Conservation (phyloP, 441 rosid species). For the Jatropha podagrica region DNA sequence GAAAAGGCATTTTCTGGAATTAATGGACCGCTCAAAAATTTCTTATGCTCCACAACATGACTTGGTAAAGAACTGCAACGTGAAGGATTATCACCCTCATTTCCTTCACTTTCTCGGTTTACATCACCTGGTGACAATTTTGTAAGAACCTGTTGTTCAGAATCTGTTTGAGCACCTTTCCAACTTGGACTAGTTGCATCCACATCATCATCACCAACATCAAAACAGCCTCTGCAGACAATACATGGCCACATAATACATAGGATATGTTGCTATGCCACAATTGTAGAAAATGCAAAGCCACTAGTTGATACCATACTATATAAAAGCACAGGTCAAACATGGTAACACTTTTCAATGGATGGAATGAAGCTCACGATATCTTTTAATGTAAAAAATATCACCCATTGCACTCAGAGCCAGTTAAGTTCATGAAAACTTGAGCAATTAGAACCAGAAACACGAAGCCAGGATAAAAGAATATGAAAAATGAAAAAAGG, state of each 20-base stretch:
- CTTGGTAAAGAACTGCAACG: constrained; percentile 45
- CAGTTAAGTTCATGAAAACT: neutral
- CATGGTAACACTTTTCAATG: neutral
- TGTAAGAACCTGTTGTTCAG: constrained; percentile 42
- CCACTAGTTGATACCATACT: neutral
- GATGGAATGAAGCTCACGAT: neutral
- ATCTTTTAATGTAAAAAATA: neutral
- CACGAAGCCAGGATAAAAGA: neutral
- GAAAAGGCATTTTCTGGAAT: constrained; percentile 55
- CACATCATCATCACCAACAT: constrained; percentile 69
- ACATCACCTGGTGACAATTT: constrained; percentile 41
- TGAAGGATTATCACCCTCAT: constrained; percentile 45
- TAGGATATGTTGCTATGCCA: neutral
- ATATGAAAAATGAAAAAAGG: neutral
- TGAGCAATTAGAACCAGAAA: constrained; percentile 4
- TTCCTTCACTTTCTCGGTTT: constrained; percentile 42
- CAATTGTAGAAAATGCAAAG: constrained; percentile 5
- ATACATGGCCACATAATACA: constrained; percentile 15
- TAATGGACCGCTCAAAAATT: constrained; percentile 65
- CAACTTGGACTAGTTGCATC: constrained; percentile 55
- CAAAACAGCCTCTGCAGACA: constrained; percentile 85
- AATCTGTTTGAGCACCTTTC: constrained; percentile 45
- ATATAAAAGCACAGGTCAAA: constrained; percentile 2
- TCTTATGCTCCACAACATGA: constrained; percentile 52
- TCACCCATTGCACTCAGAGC: neutral